Percentiles rank a stretch among this genome's conserved stretches.
Conservation (phyloP, 352 stramenopile species). For the Aphanomyces invadans region DNA sequence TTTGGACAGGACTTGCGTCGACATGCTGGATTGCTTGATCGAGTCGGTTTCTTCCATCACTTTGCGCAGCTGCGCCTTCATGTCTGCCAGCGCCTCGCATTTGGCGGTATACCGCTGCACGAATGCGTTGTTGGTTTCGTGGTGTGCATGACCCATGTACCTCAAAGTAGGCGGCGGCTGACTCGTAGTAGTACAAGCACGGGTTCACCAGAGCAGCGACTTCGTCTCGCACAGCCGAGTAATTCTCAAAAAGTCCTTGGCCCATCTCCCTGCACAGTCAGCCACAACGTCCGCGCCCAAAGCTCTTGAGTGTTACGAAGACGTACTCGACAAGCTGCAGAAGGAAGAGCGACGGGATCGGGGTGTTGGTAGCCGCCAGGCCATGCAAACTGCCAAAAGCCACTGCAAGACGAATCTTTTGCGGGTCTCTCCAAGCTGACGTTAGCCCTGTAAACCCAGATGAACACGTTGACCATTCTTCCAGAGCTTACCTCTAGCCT, state of each 20-base stretch:
- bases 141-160: neutral
- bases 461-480: neutral
- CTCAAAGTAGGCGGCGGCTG: neutral
- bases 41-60: neutral
- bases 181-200: conserved; percentile 6
- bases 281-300: too few relatives aligned
- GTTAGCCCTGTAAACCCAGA: neutral
- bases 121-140: neutral
- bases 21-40: neutral
- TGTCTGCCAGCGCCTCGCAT: neutral
- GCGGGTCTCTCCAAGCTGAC: neutral
- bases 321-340: conserved; percentile 7
- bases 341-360: neutral
- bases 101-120: neutral
- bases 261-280: neutral
- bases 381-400: neutral
- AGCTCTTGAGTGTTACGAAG: too few relatives aligned
- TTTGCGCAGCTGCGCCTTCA: neutral
- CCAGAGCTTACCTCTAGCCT: neutral
- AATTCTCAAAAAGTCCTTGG: neutral
- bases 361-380: neutral
- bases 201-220: neutral
- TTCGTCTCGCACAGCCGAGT: neutral
- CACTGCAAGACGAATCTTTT: conserved; percentile 4
- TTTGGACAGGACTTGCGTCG: neutral